Evolutionary conservation across 805 yeast genomes (phyloP).

Genomic region (Saccharomycopsis fodiens): DNA sequence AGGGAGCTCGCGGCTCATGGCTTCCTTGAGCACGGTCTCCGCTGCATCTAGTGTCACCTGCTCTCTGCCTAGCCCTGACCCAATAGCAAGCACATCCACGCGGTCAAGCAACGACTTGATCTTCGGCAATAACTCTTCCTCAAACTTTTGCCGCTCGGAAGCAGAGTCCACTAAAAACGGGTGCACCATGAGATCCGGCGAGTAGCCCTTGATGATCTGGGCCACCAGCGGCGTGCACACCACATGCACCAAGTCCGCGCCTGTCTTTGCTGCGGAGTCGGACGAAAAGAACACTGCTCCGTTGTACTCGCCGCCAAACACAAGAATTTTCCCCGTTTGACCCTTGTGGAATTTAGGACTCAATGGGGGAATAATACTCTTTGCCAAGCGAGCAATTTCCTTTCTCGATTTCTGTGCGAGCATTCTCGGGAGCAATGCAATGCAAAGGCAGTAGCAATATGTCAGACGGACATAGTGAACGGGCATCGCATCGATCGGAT

Average conservation of each 20-base stretch:
- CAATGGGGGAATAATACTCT: conserved; percentile 67
- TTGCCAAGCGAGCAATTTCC: conserved; percentile 44
- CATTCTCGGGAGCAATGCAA: neutral
- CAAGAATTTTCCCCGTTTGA: conserved; percentile 78
- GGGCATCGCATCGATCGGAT: neutral
- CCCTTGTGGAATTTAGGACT: conserved; percentile 74
- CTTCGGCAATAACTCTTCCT: conserved; percentile 45
- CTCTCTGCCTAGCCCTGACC: conserved; percentile 94
- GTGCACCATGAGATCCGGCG: conserved; percentile 95
- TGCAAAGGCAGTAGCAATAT: neutral
- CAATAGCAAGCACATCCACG: conserved; percentile 77
- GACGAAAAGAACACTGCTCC: conserved; percentile 95
- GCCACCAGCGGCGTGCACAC: conserved; percentile 81
- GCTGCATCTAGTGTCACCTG: conserved; percentile 53
- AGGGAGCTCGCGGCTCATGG: conserved; percentile 53
- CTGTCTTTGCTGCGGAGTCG: conserved; percentile 74
- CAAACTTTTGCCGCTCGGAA: conserved; percentile 28
- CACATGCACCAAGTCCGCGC: conserved; percentile 84
- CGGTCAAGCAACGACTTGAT: conserved; percentile 49
- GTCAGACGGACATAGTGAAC: neutral
- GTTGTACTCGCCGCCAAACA: conserved; percentile 92
- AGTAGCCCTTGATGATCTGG: conserved; percentile 71
- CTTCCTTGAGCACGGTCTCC: conserved; percentile 47
- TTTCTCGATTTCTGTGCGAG: conserved; percentile 22
- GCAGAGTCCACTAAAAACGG: conserved; percentile 56